A percentile compares a stretch with the other conserved stretches of the same genome.
Evolutionary conservation across 169 alveolate genomes (phyloP).

Genomic region (Plasmodium fragile): DNA sequence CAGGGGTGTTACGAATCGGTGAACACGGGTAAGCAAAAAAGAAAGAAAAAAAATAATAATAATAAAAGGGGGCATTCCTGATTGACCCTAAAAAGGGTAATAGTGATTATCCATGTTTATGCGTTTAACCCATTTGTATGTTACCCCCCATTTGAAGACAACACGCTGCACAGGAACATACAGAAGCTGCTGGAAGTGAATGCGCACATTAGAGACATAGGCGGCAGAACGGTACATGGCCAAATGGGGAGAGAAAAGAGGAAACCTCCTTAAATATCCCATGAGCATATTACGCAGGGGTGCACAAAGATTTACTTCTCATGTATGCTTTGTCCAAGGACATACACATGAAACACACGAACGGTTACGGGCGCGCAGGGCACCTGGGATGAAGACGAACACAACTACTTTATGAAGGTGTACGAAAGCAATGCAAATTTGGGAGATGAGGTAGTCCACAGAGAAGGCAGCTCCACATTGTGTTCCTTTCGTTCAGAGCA

Average conservation of each 20-base stretch:
- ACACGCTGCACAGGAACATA: neutral
- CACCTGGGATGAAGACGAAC: constrained; percentile 43
- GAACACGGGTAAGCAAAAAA: constrained; percentile 12
- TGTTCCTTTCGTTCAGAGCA: neutral
- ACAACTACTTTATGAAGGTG: constrained; percentile 61
- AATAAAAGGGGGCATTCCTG: neutral
- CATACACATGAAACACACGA: neutral
- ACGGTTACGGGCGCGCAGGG: constrained; percentile 28
- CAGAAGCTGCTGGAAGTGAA: constrained; percentile 41
- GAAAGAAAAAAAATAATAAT: too few relatives aligned
- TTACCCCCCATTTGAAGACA: constrained; percentile 22
- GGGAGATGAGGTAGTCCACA: constrained; percentile 40
- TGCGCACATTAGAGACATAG: constrained; percentile 24
- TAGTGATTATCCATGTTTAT: neutral
- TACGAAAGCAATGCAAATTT: constrained; percentile 29
- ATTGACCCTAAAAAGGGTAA: neutral
- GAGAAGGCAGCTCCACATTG: neutral
- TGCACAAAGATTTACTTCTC: neutral
- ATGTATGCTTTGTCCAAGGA: neutral
- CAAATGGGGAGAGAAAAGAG: neutral
- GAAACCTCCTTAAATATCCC: neutral
- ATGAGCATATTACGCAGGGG: neutral
- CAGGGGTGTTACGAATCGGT: constrained; percentile 26
- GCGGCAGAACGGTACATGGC: constrained; percentile 55
- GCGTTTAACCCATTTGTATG: neutral